Base-by-base conservation (phyloP, 202 grass and related monocot species). In the Zoysia matrella region DNA sequence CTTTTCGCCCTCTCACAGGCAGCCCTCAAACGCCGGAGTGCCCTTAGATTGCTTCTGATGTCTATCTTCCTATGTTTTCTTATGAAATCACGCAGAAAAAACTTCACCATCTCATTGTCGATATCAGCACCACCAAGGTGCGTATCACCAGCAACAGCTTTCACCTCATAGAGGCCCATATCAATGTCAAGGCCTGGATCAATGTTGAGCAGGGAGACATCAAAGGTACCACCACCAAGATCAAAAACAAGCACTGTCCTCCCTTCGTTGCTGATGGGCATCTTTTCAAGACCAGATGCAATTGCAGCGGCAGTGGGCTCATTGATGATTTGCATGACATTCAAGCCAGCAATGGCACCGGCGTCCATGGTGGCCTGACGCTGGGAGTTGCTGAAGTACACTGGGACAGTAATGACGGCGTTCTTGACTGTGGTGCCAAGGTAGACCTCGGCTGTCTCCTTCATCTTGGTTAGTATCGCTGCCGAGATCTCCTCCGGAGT, bases 351-450 rank as follows among this genome's bases (percentile, higher is more conserved):
- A 8, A 92, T 88, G 42, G 82, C 56, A 51, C 83, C 86, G 2
- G 83, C 86, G 18, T 88, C 86, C 8, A 88, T 86, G 8, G 90
- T 92, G 42, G 90, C 86, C 46, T 88, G 83, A 36, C 90, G 78
- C 56, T 92, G 90, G 11, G 90, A 86, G 56, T 92, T 86, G 49
- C 80, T 88, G 78, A 92, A 92, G 74, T 92, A 92, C 15, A 80
- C 90, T 1, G 86, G 90, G 1, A 92, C 86, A 1, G 86, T 92
- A 50, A 92, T 76, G 3, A 88, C 90, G 0, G 86, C 90, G 3
- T 92, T 92, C 64, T 88, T 88, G 6, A 93, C 67, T 6, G 11
- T 75, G 0, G 52, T 89, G 6, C 77, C 90, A 0, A 93, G 84
- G 55, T 75, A 90, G 0, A 74, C 52, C 75, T 88, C 82, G 0